phyloP scores from a whole-genome alignment of 306 rosid genomes.

The Cicer yamashitae region DNA sequence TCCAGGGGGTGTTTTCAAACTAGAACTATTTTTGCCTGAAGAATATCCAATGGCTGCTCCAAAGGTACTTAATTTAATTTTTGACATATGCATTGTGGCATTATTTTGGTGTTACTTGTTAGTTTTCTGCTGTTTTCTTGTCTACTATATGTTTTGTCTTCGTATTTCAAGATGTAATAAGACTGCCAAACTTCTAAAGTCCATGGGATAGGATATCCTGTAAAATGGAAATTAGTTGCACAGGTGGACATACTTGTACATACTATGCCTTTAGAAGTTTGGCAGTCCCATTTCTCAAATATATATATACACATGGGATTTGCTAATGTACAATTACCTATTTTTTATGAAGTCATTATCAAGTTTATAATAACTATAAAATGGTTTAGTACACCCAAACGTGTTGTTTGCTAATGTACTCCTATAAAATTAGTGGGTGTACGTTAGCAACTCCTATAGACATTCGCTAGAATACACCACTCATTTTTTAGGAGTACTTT shows the following conservation, averaged over 20 bases:
- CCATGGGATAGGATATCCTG: conserved; percentile 8
- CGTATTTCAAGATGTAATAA: conserved; percentile 6
- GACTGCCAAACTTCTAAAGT: neutral
- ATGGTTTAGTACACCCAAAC: too few relatives aligned
- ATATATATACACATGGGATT: too few relatives aligned
- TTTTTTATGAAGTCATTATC: too few relatives aligned
- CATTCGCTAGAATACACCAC: too few relatives aligned
- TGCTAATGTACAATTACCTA: too few relatives aligned
- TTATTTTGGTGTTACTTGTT: conserved; percentile 24
- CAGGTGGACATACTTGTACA: neutral
- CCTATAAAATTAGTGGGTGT: too few relatives aligned
- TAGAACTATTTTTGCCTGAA: conserved; percentile 95
- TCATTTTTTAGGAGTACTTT: too few relatives aligned
- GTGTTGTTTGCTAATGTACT: too few relatives aligned
- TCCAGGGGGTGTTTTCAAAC: conserved; percentile 94
- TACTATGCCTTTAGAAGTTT: neutral
- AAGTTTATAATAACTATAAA: too few relatives aligned
- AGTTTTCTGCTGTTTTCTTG: neutral
- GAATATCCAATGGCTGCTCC: conserved; percentile 99
- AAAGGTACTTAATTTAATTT: conserved; percentile 61
- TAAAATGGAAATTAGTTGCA: conserved; percentile 10
- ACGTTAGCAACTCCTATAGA: too few relatives aligned
- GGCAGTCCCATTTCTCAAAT: too few relatives aligned
- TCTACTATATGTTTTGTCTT: neutral
- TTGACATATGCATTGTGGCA: neutral